A percentile compares a stretch with the other conserved stretches of the same genome.
These are phyloP conservation scores for Phoma herbarum DNA, from an alignment of 2,329 filamentous ascomycete genomes.

Conservation along the genomic window DNA sequence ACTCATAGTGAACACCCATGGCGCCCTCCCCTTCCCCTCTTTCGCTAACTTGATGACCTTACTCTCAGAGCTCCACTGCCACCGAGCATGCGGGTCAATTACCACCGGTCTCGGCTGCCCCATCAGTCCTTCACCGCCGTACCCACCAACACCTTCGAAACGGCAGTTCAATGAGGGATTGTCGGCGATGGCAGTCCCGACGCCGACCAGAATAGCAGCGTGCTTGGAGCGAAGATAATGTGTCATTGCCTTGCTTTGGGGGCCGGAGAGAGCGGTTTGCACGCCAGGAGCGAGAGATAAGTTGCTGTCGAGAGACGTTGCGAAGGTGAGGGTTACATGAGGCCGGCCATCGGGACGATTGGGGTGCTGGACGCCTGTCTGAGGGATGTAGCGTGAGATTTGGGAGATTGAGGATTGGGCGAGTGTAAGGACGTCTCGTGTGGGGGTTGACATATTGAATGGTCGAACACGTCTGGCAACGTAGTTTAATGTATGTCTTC, in stretches of 20 bases:
- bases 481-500: neutral
- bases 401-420: conserved; percentile 56
- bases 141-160: conserved; percentile 67
- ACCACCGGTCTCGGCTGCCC: conserved; percentile 83
- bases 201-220: conserved; percentile 85
- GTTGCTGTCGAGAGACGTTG: conserved; percentile 85
- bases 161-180: conserved; percentile 87
- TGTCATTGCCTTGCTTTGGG: conserved; percentile 88
- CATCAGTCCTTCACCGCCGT: conserved; percentile 60
- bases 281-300: conserved; percentile 78
- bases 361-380: conserved; percentile 10
- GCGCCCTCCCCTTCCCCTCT: conserved; percentile 73
- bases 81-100: conserved; percentile 80
- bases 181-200: conserved; percentile 83
- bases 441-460: conserved; percentile 18
- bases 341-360: conserved; percentile 20
- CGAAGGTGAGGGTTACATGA: conserved; percentile 79
- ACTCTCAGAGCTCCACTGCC: conserved; percentile 67
- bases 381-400: conserved; percentile 62
- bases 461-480: neutral
- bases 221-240: conserved; percentile 86
- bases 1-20: conserved; percentile 68
- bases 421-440: conserved; percentile 49
- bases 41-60: conserved; percentile 73
- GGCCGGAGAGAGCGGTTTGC: conserved; percentile 84